Percentiles rank a stretch among this genome's conserved stretches.
Evolutionary conservation across 345 rosid species (phyloP).

Genomic region (Conringia planisiliqua): DNA sequence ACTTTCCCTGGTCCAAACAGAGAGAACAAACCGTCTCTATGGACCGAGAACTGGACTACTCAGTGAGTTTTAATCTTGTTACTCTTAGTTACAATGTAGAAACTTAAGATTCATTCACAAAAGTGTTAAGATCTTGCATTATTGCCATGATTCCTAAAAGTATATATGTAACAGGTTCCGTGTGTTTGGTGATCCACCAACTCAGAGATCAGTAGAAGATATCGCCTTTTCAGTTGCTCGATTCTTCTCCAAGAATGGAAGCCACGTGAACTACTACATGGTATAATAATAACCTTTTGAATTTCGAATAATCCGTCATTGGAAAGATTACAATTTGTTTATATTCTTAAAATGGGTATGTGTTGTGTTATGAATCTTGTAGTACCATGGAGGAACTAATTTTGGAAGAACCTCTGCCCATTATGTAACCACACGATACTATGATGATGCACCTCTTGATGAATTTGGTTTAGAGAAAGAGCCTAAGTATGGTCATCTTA

Average conservation of each 20-base stretch:
- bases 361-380: conserved; percentile 16
- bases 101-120: neutral
- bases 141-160: neutral
- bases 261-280: conserved; percentile 85
- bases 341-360: neutral
- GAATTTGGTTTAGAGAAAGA: conserved; percentile 76
- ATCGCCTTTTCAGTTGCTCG: conserved; percentile 71
- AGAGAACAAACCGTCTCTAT: conserved; percentile 73
- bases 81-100: neutral
- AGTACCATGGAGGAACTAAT: conserved; percentile 98
- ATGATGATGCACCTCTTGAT: conserved; percentile 97
- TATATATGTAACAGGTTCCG: conserved; percentile 39
- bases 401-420: conserved; percentile 73
- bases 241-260: conserved; percentile 83
- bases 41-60: conserved; percentile 99
- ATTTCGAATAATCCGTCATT: neutral
- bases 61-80: conserved; percentile 49
- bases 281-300: conserved; percentile 25
- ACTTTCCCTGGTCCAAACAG: conserved; percentile 87
- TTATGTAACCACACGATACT: conserved; percentile 87
- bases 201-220: conserved; percentile 74
- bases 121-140: neutral
- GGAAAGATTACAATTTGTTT: neutral
- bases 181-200: conserved; percentile 57
- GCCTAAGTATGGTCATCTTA: conserved; percentile 85